A percentile compares a stretch with the other conserved stretches of the same genome.
Evolutionary conservation across 208 protist species (phyloP).

Genomic region (Porcisia hertigi): DNA sequence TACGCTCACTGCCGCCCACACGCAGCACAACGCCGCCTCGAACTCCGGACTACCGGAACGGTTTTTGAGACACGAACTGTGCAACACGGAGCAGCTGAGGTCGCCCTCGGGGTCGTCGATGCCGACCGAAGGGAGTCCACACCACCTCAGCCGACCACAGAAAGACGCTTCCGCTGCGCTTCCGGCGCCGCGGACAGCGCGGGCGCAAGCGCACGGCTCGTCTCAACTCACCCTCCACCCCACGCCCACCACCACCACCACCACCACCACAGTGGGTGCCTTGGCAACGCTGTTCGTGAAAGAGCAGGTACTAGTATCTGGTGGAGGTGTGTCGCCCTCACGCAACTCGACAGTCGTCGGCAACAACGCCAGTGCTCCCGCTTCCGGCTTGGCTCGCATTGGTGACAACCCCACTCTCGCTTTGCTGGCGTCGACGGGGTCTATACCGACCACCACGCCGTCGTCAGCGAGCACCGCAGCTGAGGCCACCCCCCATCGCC

Average conservation of each 20-base stretch:
- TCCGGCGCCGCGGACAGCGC: neutral
- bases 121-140: neutral
- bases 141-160: neutral
- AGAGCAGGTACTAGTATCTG: neutral
- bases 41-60: neutral
- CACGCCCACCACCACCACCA: neutral
- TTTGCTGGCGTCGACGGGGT: neutral
- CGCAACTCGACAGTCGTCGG: neutral
- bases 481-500: neutral
- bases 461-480: neutral
- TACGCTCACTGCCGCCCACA: neutral
- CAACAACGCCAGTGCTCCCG: neutral
- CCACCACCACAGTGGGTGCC: neutral
- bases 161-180: neutral
- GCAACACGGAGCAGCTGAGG: neutral
- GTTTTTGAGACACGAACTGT: neutral
- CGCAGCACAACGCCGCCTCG: neutral
- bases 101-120: neutral
- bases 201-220: neutral
- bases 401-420: neutral
- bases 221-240: neutral
- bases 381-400: neutral
- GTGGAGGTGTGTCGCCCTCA: neutral
- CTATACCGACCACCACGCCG: neutral
- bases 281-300: neutral